These are phyloP conservation scores for Nakazawaea sp. DNA, from an alignment of 805 yeast species.

Conservation along the genomic window DNA sequence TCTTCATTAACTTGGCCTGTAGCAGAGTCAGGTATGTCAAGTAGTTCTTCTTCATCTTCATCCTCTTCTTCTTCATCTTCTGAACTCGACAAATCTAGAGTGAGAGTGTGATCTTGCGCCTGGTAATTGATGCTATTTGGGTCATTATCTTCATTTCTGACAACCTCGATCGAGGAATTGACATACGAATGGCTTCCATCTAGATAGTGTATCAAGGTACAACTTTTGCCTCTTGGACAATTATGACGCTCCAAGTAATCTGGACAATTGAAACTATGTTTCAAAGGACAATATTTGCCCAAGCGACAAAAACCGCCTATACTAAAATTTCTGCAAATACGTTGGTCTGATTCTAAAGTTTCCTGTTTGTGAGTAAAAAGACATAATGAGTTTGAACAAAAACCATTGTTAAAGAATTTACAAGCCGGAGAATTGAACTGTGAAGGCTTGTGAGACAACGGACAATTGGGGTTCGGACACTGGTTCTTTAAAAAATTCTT, in stretches of 20 bases:
- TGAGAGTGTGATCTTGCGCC: slow-evolving; percentile 5
- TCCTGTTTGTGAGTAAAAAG: slow-evolving; percentile 43
- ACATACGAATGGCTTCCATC: slow-evolving; percentile 10
- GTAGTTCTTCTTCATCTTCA: slow-evolving; percentile 22
- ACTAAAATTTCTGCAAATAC: slow-evolving; percentile 60
- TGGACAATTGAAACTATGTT: slow-evolving; percentile 63
- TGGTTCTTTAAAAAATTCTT: slow-evolving; percentile 35
- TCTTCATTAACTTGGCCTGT: no score
- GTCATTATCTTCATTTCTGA: slow-evolving; percentile 25
- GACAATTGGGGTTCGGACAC: slow-evolving; percentile 44
- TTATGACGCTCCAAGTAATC: slow-evolving; percentile 56
- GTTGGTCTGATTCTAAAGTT: slow-evolving; percentile 16
- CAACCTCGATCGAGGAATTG: slow-evolving; percentile 9
- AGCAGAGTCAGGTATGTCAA: no score
- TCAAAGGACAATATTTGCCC: slow-evolving; percentile 49
- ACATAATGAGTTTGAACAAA: slow-evolving; percentile 44
- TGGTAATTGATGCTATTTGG: slow-evolving; percentile 8
- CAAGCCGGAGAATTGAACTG: slow-evolving; percentile 62
- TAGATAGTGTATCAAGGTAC: slow-evolving; percentile 44
- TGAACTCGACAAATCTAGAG: slow-evolving; percentile 10
- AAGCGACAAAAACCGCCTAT: slow-evolving; percentile 60
- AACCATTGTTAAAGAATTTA: slow-evolving; percentile 36
- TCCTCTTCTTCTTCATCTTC: slow-evolving; percentile 12
- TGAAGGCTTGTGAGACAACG: slow-evolving; percentile 46
- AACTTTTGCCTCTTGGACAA: slow-evolving; percentile 47